Percentiles rank a stretch among this genome's conserved stretches.
Evolutionary conservation across 352 stramenopile species (phyloP).

Genomic region (Pythium phragmitis): DNA sequence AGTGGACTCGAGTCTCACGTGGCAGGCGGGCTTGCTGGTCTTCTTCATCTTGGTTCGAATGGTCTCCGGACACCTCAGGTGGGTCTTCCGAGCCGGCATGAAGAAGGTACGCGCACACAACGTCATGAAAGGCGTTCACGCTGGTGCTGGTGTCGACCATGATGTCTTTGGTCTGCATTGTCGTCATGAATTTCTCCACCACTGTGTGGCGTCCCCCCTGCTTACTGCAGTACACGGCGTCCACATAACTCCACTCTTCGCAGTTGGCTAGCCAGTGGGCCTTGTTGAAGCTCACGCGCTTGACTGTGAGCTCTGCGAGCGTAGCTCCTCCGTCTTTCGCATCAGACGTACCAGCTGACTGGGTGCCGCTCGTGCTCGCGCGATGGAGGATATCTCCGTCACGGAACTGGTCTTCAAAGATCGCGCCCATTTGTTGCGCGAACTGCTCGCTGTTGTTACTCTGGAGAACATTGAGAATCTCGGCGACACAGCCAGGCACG

Average conservation of each 20-base stretch:
- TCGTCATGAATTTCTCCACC: slow-evolving; percentile 25
- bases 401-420: slow-evolving; percentile 14
- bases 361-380: not conserved
- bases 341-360: not conserved
- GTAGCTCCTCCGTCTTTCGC: not conserved
- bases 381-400: slow-evolving; percentile 11
- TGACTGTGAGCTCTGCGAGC: slow-evolving; percentile 17
- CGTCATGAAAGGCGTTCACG: slow-evolving; percentile 12
- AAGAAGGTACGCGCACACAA: slow-evolving; percentile 3
- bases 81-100: not conserved
- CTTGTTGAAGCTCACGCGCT: slow-evolving; percentile 20
- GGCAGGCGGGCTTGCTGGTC: not conserved
- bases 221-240: slow-evolving; percentile 9
- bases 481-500: slow-evolving; percentile 13
- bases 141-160: not conserved
- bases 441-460: not conserved
- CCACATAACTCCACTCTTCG: slow-evolving; percentile 25
- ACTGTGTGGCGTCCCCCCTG: not conserved
- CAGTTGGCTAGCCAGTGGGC: slow-evolving; percentile 12
- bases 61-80: not conserved
- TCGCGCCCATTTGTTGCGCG: slow-evolving; percentile 5
- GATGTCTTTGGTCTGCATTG: slow-evolving; percentile 2
- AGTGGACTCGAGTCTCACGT: slow-evolving; percentile 3
- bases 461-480: slow-evolving; percentile 14
- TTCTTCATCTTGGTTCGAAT: not conserved